phyloP scores from a whole-genome alignment of 169 alveolate genomes.

The Prorocentrum cordatum region DNA sequence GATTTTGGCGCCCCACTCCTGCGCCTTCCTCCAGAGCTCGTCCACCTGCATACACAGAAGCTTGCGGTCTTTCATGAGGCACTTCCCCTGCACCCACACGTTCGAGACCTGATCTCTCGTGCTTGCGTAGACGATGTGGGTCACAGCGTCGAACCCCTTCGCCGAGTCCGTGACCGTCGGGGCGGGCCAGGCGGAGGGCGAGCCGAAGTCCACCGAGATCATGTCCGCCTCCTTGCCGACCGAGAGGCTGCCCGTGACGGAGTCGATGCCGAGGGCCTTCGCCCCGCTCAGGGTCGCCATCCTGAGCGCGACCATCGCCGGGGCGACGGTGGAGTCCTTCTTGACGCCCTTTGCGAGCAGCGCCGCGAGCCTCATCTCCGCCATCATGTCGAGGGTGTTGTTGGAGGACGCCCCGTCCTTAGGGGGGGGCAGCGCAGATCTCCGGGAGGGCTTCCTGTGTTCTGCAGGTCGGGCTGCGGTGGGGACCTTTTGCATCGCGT shows the following conservation, averaged over 20 bases:
- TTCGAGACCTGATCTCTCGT: neutral
- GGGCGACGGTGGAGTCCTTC: slow-evolving; percentile 5
- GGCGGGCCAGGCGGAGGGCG: neutral
- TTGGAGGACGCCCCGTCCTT: slow-evolving; percentile 59
- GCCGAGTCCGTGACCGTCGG: neutral
- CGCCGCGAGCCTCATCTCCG: slow-evolving; percentile 41
- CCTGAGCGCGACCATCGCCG: slow-evolving; percentile 4
- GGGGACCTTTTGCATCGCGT: no score
- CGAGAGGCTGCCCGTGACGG: slow-evolving; percentile 12
- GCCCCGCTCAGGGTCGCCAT: slow-evolving; percentile 61
- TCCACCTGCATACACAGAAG: neutral
- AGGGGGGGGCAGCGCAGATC: no score
- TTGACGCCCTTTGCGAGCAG: slow-evolving; percentile 31
- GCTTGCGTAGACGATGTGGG: neutral
- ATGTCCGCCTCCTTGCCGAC: neutral
- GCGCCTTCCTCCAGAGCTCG: neutral
- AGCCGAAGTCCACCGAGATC: neutral
- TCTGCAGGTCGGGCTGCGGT: no score
- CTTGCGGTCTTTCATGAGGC: neutral
- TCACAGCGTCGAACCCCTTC: neutral
- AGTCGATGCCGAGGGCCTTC: slow-evolving; percentile 19
- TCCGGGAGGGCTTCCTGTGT: no score
- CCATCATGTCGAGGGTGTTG: slow-evolving; percentile 45
- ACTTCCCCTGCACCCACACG: neutral
- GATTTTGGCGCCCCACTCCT: neutral